A percentile compares a stretch with the other conserved stretches of the same genome.
Evolutionary conservation across 768 basidiomycete genomes (phyloP).

Genomic region (Collybia mongolica): DNA sequence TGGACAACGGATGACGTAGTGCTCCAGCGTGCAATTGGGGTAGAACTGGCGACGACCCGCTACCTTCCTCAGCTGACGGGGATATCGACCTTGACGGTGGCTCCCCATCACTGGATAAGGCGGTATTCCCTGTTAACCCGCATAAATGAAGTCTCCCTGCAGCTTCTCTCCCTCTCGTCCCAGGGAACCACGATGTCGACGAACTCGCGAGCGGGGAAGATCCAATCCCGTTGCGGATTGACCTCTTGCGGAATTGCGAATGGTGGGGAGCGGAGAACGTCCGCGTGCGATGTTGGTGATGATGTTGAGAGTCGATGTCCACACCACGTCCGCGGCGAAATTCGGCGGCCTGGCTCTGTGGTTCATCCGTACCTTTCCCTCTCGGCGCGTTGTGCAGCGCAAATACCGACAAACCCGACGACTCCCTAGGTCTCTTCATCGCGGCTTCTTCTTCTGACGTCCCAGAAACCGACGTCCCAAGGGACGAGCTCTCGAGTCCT

Average conservation of each 20-base stretch:
- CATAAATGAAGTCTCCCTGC: not conserved
- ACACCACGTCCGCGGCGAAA: too few relatives aligned
- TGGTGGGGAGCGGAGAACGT: slow-evolving; percentile 12
- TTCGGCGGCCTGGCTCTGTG: too few relatives aligned
- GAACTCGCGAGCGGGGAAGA: slow-evolving; percentile 8
- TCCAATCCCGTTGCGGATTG: slow-evolving; percentile 2
- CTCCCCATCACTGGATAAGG: not conserved
- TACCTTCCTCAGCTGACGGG: not conserved
- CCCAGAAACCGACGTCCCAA: slow-evolving; percentile 12
- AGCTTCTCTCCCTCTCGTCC: not conserved
- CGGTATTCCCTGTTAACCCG: not conserved
- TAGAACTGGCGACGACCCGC: not conserved
- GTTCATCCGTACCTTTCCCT: not conserved
- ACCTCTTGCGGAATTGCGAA: not conserved
- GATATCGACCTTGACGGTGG: not conserved
- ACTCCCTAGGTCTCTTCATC: not conserved
- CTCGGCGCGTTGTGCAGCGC: not conserved
- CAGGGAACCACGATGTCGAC: not conserved
- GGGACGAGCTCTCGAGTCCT: slow-evolving; percentile 4
- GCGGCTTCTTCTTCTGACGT: slow-evolving; percentile 2
- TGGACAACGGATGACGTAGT: not conserved
- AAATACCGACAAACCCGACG: not conserved
- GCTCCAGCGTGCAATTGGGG: not conserved
- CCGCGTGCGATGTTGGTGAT: slow-evolving; percentile 4
- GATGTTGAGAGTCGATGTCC: too few relatives aligned